phyloP scores from a whole-genome alignment of 2,329 filamentous ascomycete species.

The Ophiosphaerella narmari region DNA sequence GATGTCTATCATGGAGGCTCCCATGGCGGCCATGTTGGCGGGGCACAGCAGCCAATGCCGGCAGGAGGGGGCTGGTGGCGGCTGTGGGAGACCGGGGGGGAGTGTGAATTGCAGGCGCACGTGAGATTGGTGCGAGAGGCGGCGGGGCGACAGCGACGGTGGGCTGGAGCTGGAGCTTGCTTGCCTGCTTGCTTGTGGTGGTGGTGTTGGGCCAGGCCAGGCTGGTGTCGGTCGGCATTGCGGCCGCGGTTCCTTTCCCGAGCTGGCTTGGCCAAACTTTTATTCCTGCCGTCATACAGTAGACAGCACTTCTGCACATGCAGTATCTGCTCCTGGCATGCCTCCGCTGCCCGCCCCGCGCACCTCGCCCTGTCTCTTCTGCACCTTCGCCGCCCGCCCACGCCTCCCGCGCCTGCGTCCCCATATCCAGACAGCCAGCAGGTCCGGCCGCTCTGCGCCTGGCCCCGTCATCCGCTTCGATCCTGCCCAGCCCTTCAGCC shows the following conservation, averaged over 20 bases:
- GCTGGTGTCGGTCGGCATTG: slow-evolving; percentile 4
- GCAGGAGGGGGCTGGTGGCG: not conserved
- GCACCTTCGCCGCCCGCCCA: slow-evolving; percentile 39
- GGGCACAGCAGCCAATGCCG: slow-evolving; percentile 26
- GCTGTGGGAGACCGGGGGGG: not conserved
- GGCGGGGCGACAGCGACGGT: slow-evolving; percentile 6
- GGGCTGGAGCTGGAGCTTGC: slow-evolving; percentile 15
- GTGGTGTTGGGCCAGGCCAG: slow-evolving; percentile 13
- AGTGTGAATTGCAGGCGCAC: not conserved
- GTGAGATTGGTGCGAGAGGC: not conserved
- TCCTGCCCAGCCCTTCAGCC: not conserved
- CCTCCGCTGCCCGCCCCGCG: slow-evolving; percentile 31
- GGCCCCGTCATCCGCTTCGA: not conserved
- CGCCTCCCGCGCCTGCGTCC: slow-evolving; percentile 35
- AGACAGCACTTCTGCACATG: not conserved
- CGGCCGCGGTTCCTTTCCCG: slow-evolving; percentile 11
- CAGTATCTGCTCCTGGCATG: slow-evolving; percentile 25
- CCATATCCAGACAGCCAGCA: slow-evolving; percentile 5
- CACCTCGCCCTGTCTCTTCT: slow-evolving; percentile 47
- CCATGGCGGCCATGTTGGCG: slow-evolving; percentile 64
- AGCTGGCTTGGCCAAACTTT: slow-evolving; percentile 26
- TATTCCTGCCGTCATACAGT: slow-evolving; percentile 12
- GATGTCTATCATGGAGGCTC: slow-evolving; percentile 80
- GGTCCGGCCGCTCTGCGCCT: slow-evolving; percentile 2
- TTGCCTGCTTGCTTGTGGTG: slow-evolving; percentile 12